Base-by-base conservation (phyloP, 1,284 basidiomycete genomes). In the Microbotryum intermedium region DNA sequence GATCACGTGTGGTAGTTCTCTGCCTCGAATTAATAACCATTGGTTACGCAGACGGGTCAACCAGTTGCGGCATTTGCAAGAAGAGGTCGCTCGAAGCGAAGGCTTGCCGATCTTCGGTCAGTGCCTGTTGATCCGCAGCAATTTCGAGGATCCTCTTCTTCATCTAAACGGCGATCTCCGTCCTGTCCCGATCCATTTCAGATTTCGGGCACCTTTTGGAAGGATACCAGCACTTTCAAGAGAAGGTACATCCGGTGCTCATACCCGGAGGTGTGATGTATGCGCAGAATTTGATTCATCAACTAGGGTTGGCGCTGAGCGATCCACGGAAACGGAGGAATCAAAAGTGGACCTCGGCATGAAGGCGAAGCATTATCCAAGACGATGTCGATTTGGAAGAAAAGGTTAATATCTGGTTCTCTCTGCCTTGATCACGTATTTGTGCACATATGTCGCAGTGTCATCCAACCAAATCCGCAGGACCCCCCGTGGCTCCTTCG, bases 201-300 rank as follows among this genome's bases (percentile, higher is more conserved):
- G 66, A 68, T 49, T 68, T 61, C 30, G 60, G 58, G 5, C 57
- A 58, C 48, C 53, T 63, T 10, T 54, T 68, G 26, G 66, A 68
- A 44, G 66, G 66, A 2, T 68, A 68, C 28, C 66, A 68, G 30
- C 29, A 50, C 21, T 68, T 68, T 50, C 66, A 68, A 26, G 66
- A 68, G 18, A 65, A 66, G 55, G 66, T 68, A 11, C 66, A 68
- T 29, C 66, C 66, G 8, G 50, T 68, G 6, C 52, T 66, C n/a
- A 49, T 65, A 1, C 66, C 66, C 2, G 66, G 66, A 4, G 66
- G 66, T 3, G 55, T 61, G 18, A 44, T 61, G 11, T 68, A 68
- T 50, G 64, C 63, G 18, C 61, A 65, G 29, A 66, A 66, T 49
- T 25, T 68, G 9, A 21, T 68, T 49, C 56, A 71, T 48, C 71